Evolutionary conservation across 768 basidiomycete species (phyloP).

Genomic region (Collybia mongolica): DNA sequence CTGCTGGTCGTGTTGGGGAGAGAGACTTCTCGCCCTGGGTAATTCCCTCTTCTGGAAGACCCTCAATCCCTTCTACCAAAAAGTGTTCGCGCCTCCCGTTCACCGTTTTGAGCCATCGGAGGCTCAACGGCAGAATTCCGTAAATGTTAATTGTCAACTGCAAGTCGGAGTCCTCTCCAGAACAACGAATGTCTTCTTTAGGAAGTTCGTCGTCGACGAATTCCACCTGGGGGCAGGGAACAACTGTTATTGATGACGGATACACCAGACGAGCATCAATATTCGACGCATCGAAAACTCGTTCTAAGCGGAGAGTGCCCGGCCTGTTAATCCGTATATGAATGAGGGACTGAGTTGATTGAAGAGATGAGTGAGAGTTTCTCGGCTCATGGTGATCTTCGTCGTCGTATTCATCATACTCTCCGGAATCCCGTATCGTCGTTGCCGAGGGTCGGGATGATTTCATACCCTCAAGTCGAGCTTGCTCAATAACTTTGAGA

Average conservation of each 20-base stretch:
- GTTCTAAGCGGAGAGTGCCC: slow-evolving; percentile 72
- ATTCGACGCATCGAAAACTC: slow-evolving; percentile 66
- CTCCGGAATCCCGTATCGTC: slow-evolving; percentile 32
- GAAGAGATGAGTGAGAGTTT: slow-evolving; percentile 45
- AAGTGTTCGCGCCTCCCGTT: slow-evolving; percentile 69
- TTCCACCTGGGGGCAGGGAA: slow-evolving; percentile 78
- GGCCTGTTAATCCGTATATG: slow-evolving; percentile 75
- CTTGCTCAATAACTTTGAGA: slow-evolving; percentile 63
- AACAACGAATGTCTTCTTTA: slow-evolving; percentile 57
- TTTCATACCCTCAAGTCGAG: slow-evolving; percentile 51
- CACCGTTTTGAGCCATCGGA: slow-evolving; percentile 73
- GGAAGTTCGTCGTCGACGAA: slow-evolving; percentile 48
- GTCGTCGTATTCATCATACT: slow-evolving; percentile 73
- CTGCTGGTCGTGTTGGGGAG: slow-evolving; percentile 10
- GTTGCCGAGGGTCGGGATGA: slow-evolving; percentile 35
- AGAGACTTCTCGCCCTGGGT: background rate
- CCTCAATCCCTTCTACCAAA: slow-evolving; percentile 83
- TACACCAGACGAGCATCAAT: slow-evolving; percentile 73
- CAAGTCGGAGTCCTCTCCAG: slow-evolving; percentile 58
- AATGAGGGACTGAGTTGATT: slow-evolving; percentile 71
- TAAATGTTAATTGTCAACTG: slow-evolving; percentile 62
- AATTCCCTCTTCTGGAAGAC: slow-evolving; percentile 35
- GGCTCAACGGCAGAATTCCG: slow-evolving; percentile 75
- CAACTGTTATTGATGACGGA: slow-evolving; percentile 64
- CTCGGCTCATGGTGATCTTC: slow-evolving; percentile 42